Evolutionary conservation across 306 rosid species (phyloP).

Genomic region (Pyrus bretschneideri): DNA sequence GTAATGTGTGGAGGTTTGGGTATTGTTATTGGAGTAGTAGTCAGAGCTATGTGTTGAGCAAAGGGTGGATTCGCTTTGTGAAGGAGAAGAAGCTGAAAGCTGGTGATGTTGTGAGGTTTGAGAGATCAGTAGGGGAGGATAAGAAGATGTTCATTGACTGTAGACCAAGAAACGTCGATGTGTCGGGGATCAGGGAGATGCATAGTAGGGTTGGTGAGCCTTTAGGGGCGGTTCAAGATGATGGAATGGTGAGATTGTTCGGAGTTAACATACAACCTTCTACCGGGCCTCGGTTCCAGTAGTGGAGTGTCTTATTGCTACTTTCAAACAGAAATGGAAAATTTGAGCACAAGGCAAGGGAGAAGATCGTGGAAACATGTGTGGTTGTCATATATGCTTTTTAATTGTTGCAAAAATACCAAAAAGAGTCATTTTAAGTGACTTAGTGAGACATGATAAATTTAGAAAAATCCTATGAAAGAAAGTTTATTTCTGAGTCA

Average conservation of each 20-base stretch:
- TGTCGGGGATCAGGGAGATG: neutral
- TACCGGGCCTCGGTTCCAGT: no score
- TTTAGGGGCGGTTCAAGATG: neutral
- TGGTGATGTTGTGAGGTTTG: conserved; percentile 31
- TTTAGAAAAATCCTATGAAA: no score
- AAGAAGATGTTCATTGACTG: conserved; percentile 20
- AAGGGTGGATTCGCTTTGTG: conserved; percentile 42
- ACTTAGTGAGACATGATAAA: no score
- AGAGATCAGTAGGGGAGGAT: conserved; percentile 21
- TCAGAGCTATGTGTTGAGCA: conserved; percentile 39
- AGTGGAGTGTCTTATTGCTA: no score
- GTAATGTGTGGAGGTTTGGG: conserved; percentile 36
- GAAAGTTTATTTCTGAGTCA: no score
- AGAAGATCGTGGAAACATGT: no score
- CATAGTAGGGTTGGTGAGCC: neutral
- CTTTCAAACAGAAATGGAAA: no score
- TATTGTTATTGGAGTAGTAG: conserved; percentile 46
- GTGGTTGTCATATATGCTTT: no score
- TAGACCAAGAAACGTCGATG: neutral
- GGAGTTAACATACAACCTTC: conserved; percentile 21
- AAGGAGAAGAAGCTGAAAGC: conserved; percentile 37
- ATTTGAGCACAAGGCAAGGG: no score
- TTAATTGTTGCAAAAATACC: no score
- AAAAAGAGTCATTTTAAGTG: no score
- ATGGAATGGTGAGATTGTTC: conserved; percentile 26